These are phyloP conservation scores for Striga hermonthica DNA, from an alignment of 305 asterid species.

Conservation along the genomic window DNA sequence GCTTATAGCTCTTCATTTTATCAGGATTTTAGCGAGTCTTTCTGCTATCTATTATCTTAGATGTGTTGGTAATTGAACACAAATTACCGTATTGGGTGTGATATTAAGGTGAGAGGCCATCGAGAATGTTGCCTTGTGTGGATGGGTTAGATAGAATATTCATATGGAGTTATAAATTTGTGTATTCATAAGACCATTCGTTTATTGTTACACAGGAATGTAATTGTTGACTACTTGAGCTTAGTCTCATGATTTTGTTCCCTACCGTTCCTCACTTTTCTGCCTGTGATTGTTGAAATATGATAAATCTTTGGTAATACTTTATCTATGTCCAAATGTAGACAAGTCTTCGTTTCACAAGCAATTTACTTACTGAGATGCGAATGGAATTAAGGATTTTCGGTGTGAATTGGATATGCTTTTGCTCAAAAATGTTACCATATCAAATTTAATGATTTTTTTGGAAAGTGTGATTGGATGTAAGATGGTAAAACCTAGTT, in stretches of 20 bases:
- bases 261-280: conserved; percentile 8
- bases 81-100: too few species aligned
- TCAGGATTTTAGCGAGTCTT: neutral
- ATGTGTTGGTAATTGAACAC: too few species aligned
- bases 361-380: neutral
- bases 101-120: too few species aligned
- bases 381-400: neutral
- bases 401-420: too few species aligned
- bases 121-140: neutral
- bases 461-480: too few species aligned
- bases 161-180: too few species aligned
- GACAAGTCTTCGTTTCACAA: neutral
- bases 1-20: neutral
- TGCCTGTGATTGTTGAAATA: conserved; percentile 20
- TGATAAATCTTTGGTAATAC: neutral
- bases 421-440: too few species aligned
- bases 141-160: conserved; percentile 13
- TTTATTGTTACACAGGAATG: neutral
- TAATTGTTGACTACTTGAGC: neutral
- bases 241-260: neutral
- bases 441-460: too few species aligned
- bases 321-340: neutral
- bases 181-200: too few species aligned
- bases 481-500: too few species aligned
- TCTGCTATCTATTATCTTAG: too few species aligned